phyloP scores from a whole-genome alignment of 2,329 filamentous ascomycete species.

The Camptophora hylomeconis region DNA sequence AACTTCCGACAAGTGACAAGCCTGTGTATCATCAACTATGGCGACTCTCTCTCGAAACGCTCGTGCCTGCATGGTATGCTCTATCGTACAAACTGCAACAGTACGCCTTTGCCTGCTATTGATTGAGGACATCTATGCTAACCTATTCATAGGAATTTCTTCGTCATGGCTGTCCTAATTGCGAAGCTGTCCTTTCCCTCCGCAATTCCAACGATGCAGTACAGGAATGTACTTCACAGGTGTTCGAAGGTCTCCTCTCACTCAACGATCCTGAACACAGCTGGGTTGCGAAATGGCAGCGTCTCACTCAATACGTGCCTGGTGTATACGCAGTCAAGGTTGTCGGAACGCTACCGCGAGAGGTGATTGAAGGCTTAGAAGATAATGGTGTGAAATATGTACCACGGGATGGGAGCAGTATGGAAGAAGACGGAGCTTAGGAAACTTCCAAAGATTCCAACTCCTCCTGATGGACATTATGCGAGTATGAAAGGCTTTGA shows the following conservation, averaged over 20 bases:
- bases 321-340: constrained; percentile 95
- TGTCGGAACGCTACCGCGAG: constrained; percentile 53
- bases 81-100: constrained; percentile 71
- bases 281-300: constrained; percentile 96
- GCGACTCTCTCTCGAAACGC: constrained; percentile 65
- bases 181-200: constrained; percentile 81
- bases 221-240: constrained; percentile 85
- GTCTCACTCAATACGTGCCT: constrained; percentile 72
- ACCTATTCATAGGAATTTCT: constrained; percentile 57
- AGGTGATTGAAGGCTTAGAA: constrained; percentile 42
- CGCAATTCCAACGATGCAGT: constrained; percentile 66
- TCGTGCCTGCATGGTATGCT: constrained; percentile 98
- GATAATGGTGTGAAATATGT: constrained; percentile 49
- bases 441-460: no score
- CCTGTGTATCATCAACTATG: constrained; percentile 16
- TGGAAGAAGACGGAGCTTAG: constrained; percentile 27
- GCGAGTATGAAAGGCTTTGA: no score
- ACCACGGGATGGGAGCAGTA: constrained; percentile 36
- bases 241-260: constrained; percentile 86
- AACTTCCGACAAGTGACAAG: background rate
- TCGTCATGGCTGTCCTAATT: constrained; percentile 85
- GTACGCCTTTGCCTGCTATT: constrained; percentile 34
- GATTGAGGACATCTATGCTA: background rate
- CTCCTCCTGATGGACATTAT: no score
- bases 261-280: constrained; percentile 69